These are phyloP conservation scores for Apiotrichum porosum DNA, from an alignment of 1,284 basidiomycete genomes.

Conservation along the genomic window DNA sequence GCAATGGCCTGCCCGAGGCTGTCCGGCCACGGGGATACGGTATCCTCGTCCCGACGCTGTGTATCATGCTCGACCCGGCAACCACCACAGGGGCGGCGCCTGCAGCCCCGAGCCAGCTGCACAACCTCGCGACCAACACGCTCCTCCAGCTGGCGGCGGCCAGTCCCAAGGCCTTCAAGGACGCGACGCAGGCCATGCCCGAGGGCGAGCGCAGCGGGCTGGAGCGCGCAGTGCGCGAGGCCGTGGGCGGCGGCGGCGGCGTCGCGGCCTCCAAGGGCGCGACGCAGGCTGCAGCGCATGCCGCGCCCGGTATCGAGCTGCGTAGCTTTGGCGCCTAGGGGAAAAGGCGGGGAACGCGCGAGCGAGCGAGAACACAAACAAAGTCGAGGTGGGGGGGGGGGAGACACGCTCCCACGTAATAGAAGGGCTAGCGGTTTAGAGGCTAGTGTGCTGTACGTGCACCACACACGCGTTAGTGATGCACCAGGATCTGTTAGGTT, in stretches of 20 bases:
- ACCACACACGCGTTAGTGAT: too few relatives aligned
- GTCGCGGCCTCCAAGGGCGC: slow-evolving; percentile 22
- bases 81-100: slow-evolving; percentile 38
- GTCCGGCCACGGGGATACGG: slow-evolving; percentile 66
- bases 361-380: too few relatives aligned
- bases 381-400: not conserved
- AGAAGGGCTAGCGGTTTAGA: too few relatives aligned
- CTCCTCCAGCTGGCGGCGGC: slow-evolving; percentile 70
- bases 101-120: slow-evolving; percentile 53
- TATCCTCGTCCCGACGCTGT: slow-evolving; percentile 72
- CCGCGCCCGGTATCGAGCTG: slow-evolving; percentile 37
- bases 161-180: slow-evolving; percentile 76
- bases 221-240: slow-evolving; percentile 73
- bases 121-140: slow-evolving; percentile 65
- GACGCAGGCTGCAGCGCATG: slow-evolving; percentile 14
- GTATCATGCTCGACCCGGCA: slow-evolving; percentile 63
- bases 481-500: too few relatives aligned
- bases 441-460: too few relatives aligned
- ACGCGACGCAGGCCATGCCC: slow-evolving; percentile 70
- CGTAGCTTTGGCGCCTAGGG: slow-evolving; percentile 38
- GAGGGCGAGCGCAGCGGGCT: slow-evolving; percentile 59
- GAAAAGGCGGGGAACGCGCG: not conserved
- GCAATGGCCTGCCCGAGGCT: slow-evolving; percentile 57
- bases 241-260: slow-evolving; percentile 55
- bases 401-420: not conserved